Conservation (phyloP, 768 basidiomycete genomes). For the Lactarius trivialis region DNA sequence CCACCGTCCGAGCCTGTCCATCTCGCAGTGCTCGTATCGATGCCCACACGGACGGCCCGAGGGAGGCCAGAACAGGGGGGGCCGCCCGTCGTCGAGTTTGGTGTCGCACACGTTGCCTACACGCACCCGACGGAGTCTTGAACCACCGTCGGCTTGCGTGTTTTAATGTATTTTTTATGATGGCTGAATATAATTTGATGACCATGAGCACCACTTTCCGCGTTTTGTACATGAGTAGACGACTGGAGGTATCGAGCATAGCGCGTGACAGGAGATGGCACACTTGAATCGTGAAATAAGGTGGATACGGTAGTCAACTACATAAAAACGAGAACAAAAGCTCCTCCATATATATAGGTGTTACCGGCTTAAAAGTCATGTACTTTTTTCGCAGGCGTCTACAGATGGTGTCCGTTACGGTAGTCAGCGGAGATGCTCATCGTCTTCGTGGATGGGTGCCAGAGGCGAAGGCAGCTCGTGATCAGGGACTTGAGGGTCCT, state of each 20-base stretch:
- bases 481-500: background rate
- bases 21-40: slow-evolving; percentile 10
- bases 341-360: background rate
- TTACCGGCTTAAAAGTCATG: background rate
- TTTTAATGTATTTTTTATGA: background rate
- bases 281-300: background rate
- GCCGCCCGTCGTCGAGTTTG: slow-evolving; percentile 13
- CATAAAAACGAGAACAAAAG: slow-evolving; percentile 5
- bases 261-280: background rate
- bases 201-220: background rate
- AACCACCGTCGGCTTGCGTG: background rate
- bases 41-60: background rate
- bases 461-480: background rate
- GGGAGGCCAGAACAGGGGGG: background rate
- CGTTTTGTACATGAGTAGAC: background rate
- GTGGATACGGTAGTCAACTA: slow-evolving; percentile 3
- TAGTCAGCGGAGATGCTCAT: background rate
- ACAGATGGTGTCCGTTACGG: background rate
- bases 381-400: background rate
- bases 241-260: background rate
- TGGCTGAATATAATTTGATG: too few relatives aligned
- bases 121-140: background rate
- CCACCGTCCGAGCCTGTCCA: background rate
- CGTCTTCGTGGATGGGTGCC: background rate
- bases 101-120: slow-evolving; percentile 1